Percentiles rank a stretch among this genome's conserved stretches.
Evolutionary conservation across 2,329 filamentous ascomycete genomes (phyloP).

Genomic region (Ascosphaera aggregata): DNA sequence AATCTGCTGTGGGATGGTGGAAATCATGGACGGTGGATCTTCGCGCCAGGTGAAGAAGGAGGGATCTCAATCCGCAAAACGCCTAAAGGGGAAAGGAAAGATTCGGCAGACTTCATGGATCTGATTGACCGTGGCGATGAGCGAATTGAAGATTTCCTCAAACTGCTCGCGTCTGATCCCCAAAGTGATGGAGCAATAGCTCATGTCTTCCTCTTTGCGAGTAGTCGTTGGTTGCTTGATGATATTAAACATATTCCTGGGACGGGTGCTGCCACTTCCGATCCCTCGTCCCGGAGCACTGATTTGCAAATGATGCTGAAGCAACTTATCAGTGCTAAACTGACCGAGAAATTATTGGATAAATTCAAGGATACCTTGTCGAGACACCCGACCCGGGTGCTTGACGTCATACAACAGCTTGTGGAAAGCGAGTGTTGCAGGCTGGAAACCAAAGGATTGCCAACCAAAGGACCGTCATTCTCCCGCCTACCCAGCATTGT

Average conservation of each 20-base stretch:
- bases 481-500: not conserved
- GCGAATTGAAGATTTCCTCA: slow-evolving; percentile 16
- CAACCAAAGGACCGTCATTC: not conserved
- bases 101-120: slow-evolving; percentile 10
- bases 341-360: slow-evolving; percentile 18
- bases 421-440: slow-evolving; percentile 15
- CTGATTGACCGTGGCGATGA: slow-evolving; percentile 14
- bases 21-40: slow-evolving; percentile 13
- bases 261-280: slow-evolving; percentile 2
- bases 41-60: slow-evolving; percentile 7
- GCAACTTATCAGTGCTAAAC: slow-evolving; percentile 17
- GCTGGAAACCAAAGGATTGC: slow-evolving; percentile 3
- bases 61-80: slow-evolving; percentile 10
- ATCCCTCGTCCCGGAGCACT: slow-evolving; percentile 6
- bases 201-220: slow-evolving; percentile 20
- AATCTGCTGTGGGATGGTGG: slow-evolving; percentile 19
- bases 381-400: slow-evolving; percentile 15
- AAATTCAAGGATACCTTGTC: slow-evolving; percentile 21
- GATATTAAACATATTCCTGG: not conserved
- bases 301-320: slow-evolving; percentile 12
- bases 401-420: slow-evolving; percentile 20
- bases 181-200: slow-evolving; percentile 17
- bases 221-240: slow-evolving; percentile 17
- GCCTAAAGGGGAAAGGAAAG: slow-evolving; percentile 5
- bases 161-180: slow-evolving; percentile 16